Evolutionary conservation across 495 filamentous ascomycete species (phyloP).

Genomic region (Neurospora cerealis): DNA sequence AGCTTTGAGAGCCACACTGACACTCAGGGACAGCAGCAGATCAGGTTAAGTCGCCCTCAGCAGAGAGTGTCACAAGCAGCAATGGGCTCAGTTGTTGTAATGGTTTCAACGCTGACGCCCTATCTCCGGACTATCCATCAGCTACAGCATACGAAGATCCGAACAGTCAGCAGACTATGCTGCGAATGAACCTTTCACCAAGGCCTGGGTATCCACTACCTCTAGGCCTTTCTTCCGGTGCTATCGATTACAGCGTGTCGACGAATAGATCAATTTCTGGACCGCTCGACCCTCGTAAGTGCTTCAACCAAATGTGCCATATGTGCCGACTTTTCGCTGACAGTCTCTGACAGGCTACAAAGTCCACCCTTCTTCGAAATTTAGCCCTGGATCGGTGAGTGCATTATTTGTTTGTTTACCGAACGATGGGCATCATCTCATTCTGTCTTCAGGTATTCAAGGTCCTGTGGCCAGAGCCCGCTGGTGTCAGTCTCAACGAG

Average conservation of each 20-base stretch:
- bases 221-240: not conserved
- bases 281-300: slow-evolving; percentile 8
- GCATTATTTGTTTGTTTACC: not conserved
- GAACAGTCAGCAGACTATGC: not conserved
- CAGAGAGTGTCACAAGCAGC: not conserved
- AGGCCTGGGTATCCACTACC: not conserved
- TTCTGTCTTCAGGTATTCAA: slow-evolving; percentile 32
- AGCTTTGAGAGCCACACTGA: not conserved
- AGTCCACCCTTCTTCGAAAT: slow-evolving; percentile 30
- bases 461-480: slow-evolving; percentile 36
- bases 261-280: not conserved
- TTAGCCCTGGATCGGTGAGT: slow-evolving; percentile 32
- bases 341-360: slow-evolving; percentile 22
- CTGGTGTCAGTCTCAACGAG: slow-evolving; percentile 21
- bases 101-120: not conserved
- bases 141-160: not conserved
- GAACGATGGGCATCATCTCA: not conserved
- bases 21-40: not conserved
- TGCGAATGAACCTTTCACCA: not conserved
- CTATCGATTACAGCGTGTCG: not conserved
- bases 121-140: not conserved
- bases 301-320: not conserved
- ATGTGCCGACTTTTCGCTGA: not conserved
- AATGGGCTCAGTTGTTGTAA: not conserved
- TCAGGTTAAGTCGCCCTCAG: not conserved